A percentile compares a stretch with the other conserved stretches of the same genome.
Conservation (phyloP, 139 green algal genomes). For the Picochlorum sp. region DNA sequence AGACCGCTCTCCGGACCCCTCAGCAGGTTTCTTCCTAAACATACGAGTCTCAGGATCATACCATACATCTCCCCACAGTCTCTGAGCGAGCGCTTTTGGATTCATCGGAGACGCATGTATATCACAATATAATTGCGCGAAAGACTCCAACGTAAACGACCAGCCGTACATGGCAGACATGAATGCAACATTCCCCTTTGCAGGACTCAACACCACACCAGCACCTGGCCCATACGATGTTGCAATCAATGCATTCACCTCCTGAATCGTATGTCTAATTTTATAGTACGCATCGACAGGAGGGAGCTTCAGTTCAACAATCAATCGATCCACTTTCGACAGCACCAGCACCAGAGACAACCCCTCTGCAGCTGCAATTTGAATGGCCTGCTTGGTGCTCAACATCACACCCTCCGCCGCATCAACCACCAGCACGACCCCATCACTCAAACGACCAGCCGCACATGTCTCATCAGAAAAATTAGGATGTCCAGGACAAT, state of each 20-base stretch:
- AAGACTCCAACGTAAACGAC: conserved; percentile 88
- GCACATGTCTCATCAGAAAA: conserved; percentile 94
- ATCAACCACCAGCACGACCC: conserved; percentile 86
- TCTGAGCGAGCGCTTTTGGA: conserved; percentile 23
- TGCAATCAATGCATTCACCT: conserved; percentile 74
- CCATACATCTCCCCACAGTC: conserved; percentile 92
- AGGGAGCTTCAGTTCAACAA: conserved; percentile 96
- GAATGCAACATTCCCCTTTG: conserved; percentile 88
- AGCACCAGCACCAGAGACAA: conserved; percentile 82
- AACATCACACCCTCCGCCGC: conserved; percentile 92
- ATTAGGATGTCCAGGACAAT: conserved; percentile 86
- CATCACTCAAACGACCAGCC: conserved; percentile 72
- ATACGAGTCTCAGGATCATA: conserved; percentile 43
- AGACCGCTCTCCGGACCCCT: conserved; percentile 52
- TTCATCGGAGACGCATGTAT: conserved; percentile 21
- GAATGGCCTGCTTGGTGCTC: conserved; percentile 69
- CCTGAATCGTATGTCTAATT: conserved; percentile 91
- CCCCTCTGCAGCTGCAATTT: conserved; percentile 72
- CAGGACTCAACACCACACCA: conserved; percentile 53
- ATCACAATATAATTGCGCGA: conserved; percentile 72
- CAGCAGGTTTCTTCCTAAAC: conserved; percentile 65
- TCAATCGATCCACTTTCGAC: conserved; percentile 84
- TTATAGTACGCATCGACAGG: conserved; percentile 97
- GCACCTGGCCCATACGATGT: conserved; percentile 8
- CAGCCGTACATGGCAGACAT: conserved; percentile 61